Percentiles rank a stretch among this genome's conserved stretches.
Conservation (phyloP, 345 rosid genomes). For the Lepidium aucheri region DNA sequence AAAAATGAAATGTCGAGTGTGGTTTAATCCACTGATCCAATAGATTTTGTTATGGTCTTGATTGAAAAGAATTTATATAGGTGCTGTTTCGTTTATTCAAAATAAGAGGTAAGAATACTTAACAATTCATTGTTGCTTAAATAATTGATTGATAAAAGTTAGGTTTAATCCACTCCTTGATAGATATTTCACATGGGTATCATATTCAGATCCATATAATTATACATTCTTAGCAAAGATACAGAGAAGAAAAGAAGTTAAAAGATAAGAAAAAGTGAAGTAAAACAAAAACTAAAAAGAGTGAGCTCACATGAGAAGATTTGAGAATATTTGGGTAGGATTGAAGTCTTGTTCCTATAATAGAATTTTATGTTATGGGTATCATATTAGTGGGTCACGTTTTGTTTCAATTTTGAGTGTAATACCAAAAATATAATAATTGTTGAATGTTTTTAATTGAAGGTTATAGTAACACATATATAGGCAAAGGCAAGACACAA, state of each 20-base stretch:
- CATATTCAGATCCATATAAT: background rate
- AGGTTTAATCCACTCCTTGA: too few species aligned
- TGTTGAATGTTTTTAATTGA: background rate
- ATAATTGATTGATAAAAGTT: background rate
- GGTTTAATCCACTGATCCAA: background rate
- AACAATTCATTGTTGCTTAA: too few species aligned
- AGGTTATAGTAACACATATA: slow-evolving; percentile 16
- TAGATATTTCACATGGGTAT: too few species aligned
- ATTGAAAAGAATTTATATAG: too few species aligned
- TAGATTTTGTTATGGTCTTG: background rate
- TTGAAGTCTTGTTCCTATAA: slow-evolving; percentile 22
- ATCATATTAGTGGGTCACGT: slow-evolving; percentile 8
- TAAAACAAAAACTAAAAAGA: slow-evolving; percentile 9
- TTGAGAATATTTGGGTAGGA: slow-evolving; percentile 20
- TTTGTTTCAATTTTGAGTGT: background rate
- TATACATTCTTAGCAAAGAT: background rate
- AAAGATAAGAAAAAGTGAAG: background rate
- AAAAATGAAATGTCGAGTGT: background rate
- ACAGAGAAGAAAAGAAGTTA: slow-evolving; percentile 1
- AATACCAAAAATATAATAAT: background rate
- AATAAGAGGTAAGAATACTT: too few species aligned
- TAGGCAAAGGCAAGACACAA: background rate
- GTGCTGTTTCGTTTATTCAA: too few species aligned
- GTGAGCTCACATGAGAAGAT: slow-evolving; percentile 20
- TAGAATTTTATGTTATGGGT: slow-evolving; percentile 18